These are phyloP conservation scores for Malassezia sympodialis DNA, from an alignment of 1,284 basidiomycete genomes.

Conservation along the genomic window DNA sequence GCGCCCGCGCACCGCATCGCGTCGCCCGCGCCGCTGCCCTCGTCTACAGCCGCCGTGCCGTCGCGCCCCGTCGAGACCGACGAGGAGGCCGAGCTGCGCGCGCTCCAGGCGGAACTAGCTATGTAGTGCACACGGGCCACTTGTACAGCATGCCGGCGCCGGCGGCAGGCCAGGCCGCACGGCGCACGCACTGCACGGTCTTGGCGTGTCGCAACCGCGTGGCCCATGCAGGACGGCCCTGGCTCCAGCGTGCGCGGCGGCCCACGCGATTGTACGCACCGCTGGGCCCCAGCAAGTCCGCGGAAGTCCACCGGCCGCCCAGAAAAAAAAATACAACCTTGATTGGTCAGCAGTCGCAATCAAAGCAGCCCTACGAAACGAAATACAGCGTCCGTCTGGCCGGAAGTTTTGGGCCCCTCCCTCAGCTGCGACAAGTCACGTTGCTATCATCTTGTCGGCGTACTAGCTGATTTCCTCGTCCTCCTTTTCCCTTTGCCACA, in stretches of 20 bases:
- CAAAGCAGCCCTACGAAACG: not conserved
- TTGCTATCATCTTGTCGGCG: not conserved
- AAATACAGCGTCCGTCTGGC: not conserved
- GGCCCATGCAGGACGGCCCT: too few relatives aligned
- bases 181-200: too few relatives aligned
- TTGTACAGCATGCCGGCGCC: not conserved
- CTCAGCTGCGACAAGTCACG: too few relatives aligned
- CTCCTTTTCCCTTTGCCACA: not conserved
- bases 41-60: conserved; percentile 20
- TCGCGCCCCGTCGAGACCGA: conserved; percentile 49
- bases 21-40: conserved; percentile 24
- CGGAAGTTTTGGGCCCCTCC: too few relatives aligned
- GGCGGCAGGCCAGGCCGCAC: too few relatives aligned
- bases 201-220: too few relatives aligned
- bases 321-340: not conserved
- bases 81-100: conserved; percentile 76
- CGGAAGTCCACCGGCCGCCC: not conserved
- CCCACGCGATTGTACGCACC: too few relatives aligned
- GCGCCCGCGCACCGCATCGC: conserved; percentile 70
- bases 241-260: too few relatives aligned
- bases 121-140: conserved; percentile 23
- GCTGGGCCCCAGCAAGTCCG: not conserved
- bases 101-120: conserved; percentile 68
- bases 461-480: not conserved
- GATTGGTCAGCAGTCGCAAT: not conserved